A percentile compares a stretch with the other conserved stretches of the same genome.
Conservation (phyloP, 2,329 filamentous ascomycete genomes). For the Daldinia eschscholtzii region DNA sequence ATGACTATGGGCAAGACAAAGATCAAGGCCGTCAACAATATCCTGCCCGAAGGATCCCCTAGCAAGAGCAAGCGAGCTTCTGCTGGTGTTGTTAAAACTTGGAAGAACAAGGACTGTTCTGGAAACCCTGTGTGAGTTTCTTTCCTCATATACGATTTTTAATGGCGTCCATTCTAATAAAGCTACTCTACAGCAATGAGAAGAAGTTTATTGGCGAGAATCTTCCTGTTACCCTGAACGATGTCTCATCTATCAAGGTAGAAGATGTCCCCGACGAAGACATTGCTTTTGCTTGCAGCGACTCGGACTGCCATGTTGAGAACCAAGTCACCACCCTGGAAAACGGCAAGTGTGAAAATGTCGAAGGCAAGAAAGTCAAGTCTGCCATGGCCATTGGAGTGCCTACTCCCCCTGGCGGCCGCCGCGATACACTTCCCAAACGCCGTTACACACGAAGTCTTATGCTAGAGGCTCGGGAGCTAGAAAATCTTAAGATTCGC, state of each 20-base stretch:
- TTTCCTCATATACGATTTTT: background rate
- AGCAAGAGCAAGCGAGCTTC: conserved; percentile 8
- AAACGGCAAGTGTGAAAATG: conserved; percentile 28
- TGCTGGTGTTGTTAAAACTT: conserved; percentile 1
- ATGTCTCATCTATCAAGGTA: conserved; percentile 27
- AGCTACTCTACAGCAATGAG: background rate
- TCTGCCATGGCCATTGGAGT: conserved; percentile 34
- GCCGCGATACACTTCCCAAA: conserved; percentile 3
- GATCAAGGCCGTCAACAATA: background rate
- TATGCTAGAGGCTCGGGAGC: conserved; percentile 16
- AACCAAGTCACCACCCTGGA: conserved; percentile 31
- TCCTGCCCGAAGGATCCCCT: background rate
- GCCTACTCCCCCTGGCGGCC: conserved; percentile 8
- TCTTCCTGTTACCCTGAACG: background rate
- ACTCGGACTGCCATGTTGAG: conserved; percentile 32
- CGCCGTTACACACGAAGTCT: conserved; percentile 19
- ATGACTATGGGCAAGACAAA: conserved; percentile 23
- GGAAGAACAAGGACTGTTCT: conserved; percentile 2
- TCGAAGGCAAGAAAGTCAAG: conserved; percentile 25
- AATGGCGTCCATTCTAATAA: background rate
- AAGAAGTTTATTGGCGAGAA: background rate
- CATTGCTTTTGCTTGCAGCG: conserved; percentile 27
- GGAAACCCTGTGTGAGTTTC: background rate
- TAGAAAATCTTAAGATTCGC: conserved; percentile 1
- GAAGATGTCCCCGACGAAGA: conserved; percentile 24